Evolutionary conservation across 169 alveolate species (phyloP).

Genomic region (Cystoisospora suis): DNA sequence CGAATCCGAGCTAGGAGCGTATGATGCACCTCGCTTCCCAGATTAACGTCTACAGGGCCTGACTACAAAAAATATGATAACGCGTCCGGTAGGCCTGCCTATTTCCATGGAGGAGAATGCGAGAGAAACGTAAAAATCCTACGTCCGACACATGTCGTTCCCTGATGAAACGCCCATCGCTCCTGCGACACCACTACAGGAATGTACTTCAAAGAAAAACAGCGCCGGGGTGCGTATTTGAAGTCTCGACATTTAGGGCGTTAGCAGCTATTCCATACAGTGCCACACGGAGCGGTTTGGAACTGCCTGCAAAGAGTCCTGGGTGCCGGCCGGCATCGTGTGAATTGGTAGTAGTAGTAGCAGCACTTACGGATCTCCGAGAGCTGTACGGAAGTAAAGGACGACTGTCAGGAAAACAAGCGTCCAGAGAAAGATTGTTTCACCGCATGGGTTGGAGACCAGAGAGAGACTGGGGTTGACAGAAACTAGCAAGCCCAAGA

Average conservation of each 20-base stretch:
- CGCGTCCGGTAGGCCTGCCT: too few species aligned
- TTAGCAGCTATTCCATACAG: too few species aligned
- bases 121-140: too few species aligned
- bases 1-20: too few species aligned
- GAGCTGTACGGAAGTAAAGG: slow-evolving; percentile 15
- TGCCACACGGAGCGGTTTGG: too few species aligned
- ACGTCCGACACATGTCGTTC: too few species aligned
- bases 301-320: neutral
- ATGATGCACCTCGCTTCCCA: too few species aligned
- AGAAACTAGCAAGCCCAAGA: neutral
- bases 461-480: neutral
- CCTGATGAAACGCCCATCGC: too few species aligned
- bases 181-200: neutral
- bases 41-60: too few species aligned
- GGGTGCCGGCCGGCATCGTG: neutral
- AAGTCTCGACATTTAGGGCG: too few species aligned
- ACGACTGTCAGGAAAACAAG: slow-evolving; percentile 24
- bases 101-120: too few species aligned
- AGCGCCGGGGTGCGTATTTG: neutral
- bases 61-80: too few species aligned
- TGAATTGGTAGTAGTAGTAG: neutral
- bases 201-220: neutral
- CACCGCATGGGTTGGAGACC: neutral
- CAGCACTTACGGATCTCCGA: slow-evolving; percentile 30
- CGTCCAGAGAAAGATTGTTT: neutral